These are phyloP conservation scores for Russula foetens DNA, from an alignment of 768 basidiomycete species.

Conservation along the genomic window DNA sequence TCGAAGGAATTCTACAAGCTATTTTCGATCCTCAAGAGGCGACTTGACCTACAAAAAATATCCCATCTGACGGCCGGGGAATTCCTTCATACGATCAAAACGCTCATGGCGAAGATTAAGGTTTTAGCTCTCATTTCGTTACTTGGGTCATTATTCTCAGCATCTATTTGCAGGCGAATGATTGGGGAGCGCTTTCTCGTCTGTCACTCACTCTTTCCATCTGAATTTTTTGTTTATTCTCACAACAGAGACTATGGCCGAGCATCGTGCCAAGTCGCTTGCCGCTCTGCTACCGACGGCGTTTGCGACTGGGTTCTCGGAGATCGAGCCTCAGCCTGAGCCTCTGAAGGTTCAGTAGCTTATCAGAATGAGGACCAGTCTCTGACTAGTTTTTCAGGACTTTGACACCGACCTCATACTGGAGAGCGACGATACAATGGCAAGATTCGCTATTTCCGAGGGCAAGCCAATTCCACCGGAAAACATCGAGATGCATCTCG, in stretches of 20 bases:
- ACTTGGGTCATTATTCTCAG: neutral
- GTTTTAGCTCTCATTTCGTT: neutral
- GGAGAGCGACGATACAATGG: slow-evolving; percentile 30
- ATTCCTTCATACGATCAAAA: slow-evolving; percentile 28
- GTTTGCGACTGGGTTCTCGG: slow-evolving; percentile 39
- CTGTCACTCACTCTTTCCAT: slow-evolving; percentile 20
- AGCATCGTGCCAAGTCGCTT: slow-evolving; percentile 36
- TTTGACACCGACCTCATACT: slow-evolving; percentile 41
- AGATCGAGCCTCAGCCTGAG: slow-evolving; percentile 38
- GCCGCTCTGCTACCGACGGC: slow-evolving; percentile 38
- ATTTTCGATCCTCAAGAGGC: slow-evolving; percentile 39
- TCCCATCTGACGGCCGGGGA: slow-evolving; percentile 45
- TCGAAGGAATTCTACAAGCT: slow-evolving; percentile 50
- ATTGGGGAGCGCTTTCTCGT: slow-evolving; percentile 61
- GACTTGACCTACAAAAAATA: slow-evolving; percentile 39
- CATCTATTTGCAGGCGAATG: slow-evolving; percentile 39
- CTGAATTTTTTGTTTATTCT: neutral
- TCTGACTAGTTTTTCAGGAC: slow-evolving; percentile 30
- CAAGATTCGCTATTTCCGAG: slow-evolving; percentile 29
- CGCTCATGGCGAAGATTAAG: slow-evolving; percentile 11
- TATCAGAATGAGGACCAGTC: no score
- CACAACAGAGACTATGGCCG: slow-evolving; percentile 39
- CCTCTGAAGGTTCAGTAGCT: slow-evolving; percentile 38
- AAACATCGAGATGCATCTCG: slow-evolving; percentile 24
- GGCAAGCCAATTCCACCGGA: slow-evolving; percentile 15